phyloP scores from a whole-genome alignment of 208 protist genomes.

The Acanthamoeba healyi region DNA sequence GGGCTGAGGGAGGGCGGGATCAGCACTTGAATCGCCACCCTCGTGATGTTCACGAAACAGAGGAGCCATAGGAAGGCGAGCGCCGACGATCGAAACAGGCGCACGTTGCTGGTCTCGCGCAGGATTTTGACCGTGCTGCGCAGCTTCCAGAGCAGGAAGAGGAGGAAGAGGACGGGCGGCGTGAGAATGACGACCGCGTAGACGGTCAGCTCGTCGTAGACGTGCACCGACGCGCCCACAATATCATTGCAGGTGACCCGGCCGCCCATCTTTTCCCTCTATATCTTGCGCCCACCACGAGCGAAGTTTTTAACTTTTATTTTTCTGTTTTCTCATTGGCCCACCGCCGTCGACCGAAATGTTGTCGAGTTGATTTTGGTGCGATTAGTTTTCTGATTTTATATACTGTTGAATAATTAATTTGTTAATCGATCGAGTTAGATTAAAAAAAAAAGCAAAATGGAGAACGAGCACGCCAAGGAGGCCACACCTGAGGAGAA shows the following conservation, averaged over 20 bases:
- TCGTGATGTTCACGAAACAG: slow-evolving; percentile 49
- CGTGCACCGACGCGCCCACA: not conserved
- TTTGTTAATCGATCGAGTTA: not conserved
- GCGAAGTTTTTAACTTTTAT: too few species aligned
- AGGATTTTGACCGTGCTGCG: slow-evolving; percentile 27
- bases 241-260: not conserved
- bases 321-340: too few species aligned
- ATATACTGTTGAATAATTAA: not conserved
- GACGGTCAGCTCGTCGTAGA: slow-evolving; percentile 30
- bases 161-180: slow-evolving; percentile 40
- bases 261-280: not conserved
- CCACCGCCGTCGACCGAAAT: too few species aligned
- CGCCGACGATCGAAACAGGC: slow-evolving; percentile 1
- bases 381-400: not conserved
- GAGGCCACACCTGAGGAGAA: not conserved
- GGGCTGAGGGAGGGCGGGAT: slow-evolving; percentile 22
- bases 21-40: slow-evolving; percentile 42
- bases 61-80: slow-evolving; percentile 55
- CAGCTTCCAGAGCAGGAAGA: slow-evolving; percentile 68
- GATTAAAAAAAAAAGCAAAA: not conserved
- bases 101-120: not conserved
- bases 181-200: slow-evolving; percentile 47
- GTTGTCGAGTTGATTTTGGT: too few species aligned
- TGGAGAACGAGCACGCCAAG: not conserved
- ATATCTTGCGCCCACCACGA: too few species aligned